Conservation (phyloP, 1,284 basidiomycete genomes). For the Sanghuangporus baumii region DNA sequence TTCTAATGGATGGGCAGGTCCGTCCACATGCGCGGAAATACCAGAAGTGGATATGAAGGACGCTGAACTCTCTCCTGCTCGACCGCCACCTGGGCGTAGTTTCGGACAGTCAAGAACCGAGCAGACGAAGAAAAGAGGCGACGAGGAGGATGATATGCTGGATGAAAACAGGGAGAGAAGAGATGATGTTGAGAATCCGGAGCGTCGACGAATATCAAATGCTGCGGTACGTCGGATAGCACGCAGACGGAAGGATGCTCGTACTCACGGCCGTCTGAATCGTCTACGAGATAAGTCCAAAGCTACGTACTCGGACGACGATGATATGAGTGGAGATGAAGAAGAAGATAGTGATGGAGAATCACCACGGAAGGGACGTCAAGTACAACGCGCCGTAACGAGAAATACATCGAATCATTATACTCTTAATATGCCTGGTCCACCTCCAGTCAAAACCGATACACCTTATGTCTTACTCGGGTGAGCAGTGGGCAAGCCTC, state of each 20-base stretch:
- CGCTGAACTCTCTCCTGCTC: conserved; percentile 13
- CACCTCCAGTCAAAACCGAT: conserved; percentile 49
- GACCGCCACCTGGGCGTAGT: background rate
- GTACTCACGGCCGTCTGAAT: conserved; percentile 24
- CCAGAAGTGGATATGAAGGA: conserved; percentile 18
- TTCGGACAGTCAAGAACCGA: background rate
- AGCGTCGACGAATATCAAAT: conserved; percentile 43
- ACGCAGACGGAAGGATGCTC: conserved; percentile 30
- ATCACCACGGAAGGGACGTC: conserved; percentile 19
- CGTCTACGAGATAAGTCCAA: conserved; percentile 29
- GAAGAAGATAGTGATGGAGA: conserved; percentile 18
- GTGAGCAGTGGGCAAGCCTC: conserved; percentile 38
- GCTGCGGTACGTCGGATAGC: conserved; percentile 70
- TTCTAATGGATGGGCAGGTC: conserved; percentile 5
- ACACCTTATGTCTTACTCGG: conserved; percentile 74
- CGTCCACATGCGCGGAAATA: conserved; percentile 3
- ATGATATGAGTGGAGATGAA: conserved; percentile 31
- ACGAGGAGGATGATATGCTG: background rate
- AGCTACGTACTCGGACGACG: conserved; percentile 36
- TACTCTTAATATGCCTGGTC: conserved; percentile 69
- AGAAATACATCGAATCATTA: conserved; percentile 71
- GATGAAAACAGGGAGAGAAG: background rate
- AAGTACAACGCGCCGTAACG: conserved; percentile 29
- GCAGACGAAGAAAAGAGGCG: background rate
- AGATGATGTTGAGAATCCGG: conserved; percentile 31